Base-by-base conservation (phyloP, 1,284 basidiomycete species). In the Ganoderma sinense region DNA sequence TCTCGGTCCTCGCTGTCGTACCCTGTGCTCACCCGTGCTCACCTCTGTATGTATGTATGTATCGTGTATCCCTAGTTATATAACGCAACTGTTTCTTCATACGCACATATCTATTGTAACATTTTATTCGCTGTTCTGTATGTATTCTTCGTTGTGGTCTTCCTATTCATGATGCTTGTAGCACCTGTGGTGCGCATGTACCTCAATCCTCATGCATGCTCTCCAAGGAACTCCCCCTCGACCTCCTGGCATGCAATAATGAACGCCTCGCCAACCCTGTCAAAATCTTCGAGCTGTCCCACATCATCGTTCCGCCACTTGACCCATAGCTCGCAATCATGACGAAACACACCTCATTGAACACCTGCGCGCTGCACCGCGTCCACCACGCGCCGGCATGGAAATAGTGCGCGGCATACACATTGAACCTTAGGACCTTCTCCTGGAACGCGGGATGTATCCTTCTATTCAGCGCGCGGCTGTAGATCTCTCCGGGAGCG, bases 371-470 rank as follows among this genome's bases (percentile, higher is more conserved):
- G 68, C 90, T 91, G 76, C 88, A 89, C 56, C 94, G 83, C 3
- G 85, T 84, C 91, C 91, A 94, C 91, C 91, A 94, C 33, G 80
- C 84, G 0, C 84, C 86, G 61, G 87, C 87, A 75, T 94, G 92
- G 66, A 82, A 83, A 70, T 82, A 90, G 53, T 80, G 76, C 0
- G 82, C 79, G 3, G 83, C 82, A 72, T 81, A 86, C 1, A 81
- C 80, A 31, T 87, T 87, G 69, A 83, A 80, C 31, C 84, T 81
- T 0, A 78, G 75, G 14, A 89, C 76, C 59, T 87, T 73, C 67
- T 82, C 82, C 10, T 76, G 64, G 31, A 67, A 20, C 45, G 45
- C n/a, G 8, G 23, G 10, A 23, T 48, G 45, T 23, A 48, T 48
- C 45, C 23, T 23, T n/a, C 45, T 48, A n/a, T 48, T 48, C n/a